phyloP scores from a whole-genome alignment of 1,139 yeast genomes.

The Taphrina communis region DNA sequence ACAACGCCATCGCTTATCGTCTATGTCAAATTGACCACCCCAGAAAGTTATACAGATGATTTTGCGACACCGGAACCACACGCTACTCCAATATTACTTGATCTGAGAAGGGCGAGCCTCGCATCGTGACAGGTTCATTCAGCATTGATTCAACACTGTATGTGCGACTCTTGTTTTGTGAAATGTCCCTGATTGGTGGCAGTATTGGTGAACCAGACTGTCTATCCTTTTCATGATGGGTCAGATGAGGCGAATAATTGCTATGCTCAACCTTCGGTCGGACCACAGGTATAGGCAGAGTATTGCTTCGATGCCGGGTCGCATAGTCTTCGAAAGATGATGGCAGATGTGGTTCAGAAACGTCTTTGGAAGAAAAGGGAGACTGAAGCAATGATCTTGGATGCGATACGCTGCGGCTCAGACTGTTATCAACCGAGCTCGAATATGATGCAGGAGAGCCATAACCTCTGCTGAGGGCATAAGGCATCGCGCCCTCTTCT shows the following conservation, averaged over 20 bases:
- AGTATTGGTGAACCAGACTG: slow-evolving; percentile 8
- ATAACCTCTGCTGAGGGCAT: background rate
- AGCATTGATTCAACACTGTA: slow-evolving; percentile 29
- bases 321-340: slow-evolving; percentile 18
- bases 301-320: slow-evolving; percentile 6
- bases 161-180: slow-evolving; percentile 2
- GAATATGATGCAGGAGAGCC: slow-evolving; percentile 8
- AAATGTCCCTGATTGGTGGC: slow-evolving; percentile 12
- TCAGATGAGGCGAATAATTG: background rate
- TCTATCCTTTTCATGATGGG: background rate
- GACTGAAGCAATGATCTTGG: slow-evolving; percentile 36
- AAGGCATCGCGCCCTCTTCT: slow-evolving; percentile 15
- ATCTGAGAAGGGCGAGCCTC: slow-evolving; percentile 9
- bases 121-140: slow-evolving; percentile 9
- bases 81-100: slow-evolving; percentile 9
- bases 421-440: slow-evolving; percentile 8
- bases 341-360: background rate
- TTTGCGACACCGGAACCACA: too few relatives aligned
- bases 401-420: slow-evolving; percentile 7
- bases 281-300: background rate
- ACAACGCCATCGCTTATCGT: too few relatives aligned
- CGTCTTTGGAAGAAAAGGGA: slow-evolving; percentile 23
- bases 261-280: background rate
- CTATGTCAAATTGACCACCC: too few relatives aligned
- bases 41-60: too few relatives aligned